Percentiles rank a stretch among this genome's conserved stretches.
Evolutionary conservation across 306 rosid species (phyloP).

Genomic region (Oxytropis ochrocephala): DNA sequence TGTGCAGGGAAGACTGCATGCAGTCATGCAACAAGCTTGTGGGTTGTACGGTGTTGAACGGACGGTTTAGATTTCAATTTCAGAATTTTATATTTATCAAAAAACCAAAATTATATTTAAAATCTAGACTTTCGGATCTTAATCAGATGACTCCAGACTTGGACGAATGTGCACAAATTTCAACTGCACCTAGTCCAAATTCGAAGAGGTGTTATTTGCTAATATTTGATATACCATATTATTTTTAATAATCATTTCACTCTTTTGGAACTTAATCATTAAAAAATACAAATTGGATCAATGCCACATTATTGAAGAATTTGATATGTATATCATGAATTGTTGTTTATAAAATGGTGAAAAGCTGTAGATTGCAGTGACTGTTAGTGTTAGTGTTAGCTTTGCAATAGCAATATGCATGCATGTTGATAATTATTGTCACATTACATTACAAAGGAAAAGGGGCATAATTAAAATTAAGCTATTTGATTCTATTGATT

Average conservation of each 20-base stretch:
- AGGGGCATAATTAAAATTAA: not conserved
- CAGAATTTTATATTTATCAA: too few species aligned
- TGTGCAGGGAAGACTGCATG: too few species aligned
- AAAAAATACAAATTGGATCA: constrained; percentile 7
- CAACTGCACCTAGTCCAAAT: too few species aligned
- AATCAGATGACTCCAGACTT: too few species aligned
- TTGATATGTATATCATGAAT: constrained; percentile 22
- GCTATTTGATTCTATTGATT: constrained; percentile 6
- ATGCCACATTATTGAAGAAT: constrained; percentile 7
- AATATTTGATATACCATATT: not conserved
- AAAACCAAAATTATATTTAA: too few species aligned
- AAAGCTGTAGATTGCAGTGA: constrained; percentile 41
- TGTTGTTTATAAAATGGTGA: constrained; percentile 8
- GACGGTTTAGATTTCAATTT: too few species aligned
- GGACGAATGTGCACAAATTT: too few species aligned
- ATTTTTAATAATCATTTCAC: not conserved
- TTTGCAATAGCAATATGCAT: constrained; percentile 23
- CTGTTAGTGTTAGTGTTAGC: constrained; percentile 6
- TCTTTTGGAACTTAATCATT: constrained; percentile 13
- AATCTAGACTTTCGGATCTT: too few species aligned
- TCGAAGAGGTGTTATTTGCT: too few species aligned
- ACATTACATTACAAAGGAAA: constrained; percentile 4
- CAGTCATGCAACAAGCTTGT: too few species aligned
- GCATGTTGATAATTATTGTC: constrained; percentile 25
- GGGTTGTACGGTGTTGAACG: too few species aligned